Evolutionary conservation across 2,329 filamentous ascomycete species (phyloP).

Genomic region (Chaetomiaceae sp.): DNA sequence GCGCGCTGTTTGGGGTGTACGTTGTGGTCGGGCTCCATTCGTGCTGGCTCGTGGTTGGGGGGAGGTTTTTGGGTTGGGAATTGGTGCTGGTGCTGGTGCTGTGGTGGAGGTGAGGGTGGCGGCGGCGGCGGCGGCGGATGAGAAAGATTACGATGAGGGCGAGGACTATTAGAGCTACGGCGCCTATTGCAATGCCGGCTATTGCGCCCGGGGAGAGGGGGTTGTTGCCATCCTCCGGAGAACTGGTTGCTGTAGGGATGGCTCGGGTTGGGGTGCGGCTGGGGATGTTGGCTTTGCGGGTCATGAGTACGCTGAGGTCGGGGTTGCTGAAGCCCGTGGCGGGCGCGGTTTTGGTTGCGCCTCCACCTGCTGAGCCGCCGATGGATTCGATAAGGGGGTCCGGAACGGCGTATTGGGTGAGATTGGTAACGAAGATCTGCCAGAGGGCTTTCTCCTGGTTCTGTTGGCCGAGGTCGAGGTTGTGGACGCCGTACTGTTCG

Average conservation of each 20-base stretch:
- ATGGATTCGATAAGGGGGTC: slow-evolving; percentile 46
- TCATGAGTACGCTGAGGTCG: slow-evolving; percentile 52
- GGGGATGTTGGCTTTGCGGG: slow-evolving; percentile 43
- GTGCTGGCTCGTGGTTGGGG: neutral
- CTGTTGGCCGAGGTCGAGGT: slow-evolving; percentile 49
- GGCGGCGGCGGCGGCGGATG: slow-evolving; percentile 25
- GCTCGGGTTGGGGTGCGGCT: slow-evolving; percentile 48
- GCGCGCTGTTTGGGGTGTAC: slow-evolving; percentile 7
- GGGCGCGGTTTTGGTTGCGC: slow-evolving; percentile 50
- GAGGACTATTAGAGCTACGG: slow-evolving; percentile 29
- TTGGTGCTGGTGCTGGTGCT: neutral
- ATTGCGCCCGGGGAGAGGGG: slow-evolving; percentile 39
- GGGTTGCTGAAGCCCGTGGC: slow-evolving; percentile 44
- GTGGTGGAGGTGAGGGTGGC: neutral
- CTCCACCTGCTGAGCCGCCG: slow-evolving; percentile 48
- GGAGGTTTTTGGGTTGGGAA: neutral
- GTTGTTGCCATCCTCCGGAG: slow-evolving; percentile 1
- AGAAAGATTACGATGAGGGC: slow-evolving; percentile 31
- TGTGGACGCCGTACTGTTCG: slow-evolving; percentile 51
- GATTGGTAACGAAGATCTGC: slow-evolving; percentile 46
- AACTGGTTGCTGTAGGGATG: slow-evolving; percentile 27
- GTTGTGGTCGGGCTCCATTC: neutral
- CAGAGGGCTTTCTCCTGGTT: slow-evolving; percentile 45
- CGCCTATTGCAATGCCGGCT: slow-evolving; percentile 40
- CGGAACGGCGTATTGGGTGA: slow-evolving; percentile 53